phyloP scores from a whole-genome alignment of 805 yeast genomes.

The Yamadazyma takamatsuzukensis region DNA sequence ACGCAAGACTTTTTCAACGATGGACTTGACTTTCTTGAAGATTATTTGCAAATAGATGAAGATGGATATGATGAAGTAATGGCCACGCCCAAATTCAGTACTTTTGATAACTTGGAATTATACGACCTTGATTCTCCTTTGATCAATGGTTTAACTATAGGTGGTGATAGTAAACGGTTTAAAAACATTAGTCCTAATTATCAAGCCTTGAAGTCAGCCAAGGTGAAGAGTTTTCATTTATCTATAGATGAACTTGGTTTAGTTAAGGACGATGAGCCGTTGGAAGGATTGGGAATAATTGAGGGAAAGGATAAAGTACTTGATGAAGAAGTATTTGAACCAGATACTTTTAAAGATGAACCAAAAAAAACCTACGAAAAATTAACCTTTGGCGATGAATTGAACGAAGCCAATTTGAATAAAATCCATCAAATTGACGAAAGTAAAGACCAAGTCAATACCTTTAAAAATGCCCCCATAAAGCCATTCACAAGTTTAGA shows the following conservation, averaged over 20 bases:
- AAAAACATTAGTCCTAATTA: conserved; percentile 9
- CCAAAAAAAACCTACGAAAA: no score
- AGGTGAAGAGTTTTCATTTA: conserved; percentile 11
- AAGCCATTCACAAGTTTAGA: no score
- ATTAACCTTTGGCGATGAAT: conserved; percentile 2
- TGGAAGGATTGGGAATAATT: neutral
- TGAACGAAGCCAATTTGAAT: conserved; percentile 2
- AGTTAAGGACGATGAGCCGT: conserved; percentile 1
- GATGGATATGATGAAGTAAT: conserved; percentile 5
- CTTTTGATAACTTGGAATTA: conserved; percentile 15
- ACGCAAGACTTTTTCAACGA: conserved; percentile 8
- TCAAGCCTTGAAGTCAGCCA: conserved; percentile 2
- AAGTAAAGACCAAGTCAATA: neutral
- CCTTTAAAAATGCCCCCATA: no score
- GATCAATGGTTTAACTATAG: conserved; percentile 32
- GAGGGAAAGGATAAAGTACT: neutral
- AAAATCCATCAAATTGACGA: neutral
- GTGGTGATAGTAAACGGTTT: conserved; percentile 15
- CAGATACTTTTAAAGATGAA: no score
- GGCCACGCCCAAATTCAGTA: conserved; percentile 10
- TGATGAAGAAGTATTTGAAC: no score
- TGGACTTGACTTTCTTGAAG: conserved; percentile 23
- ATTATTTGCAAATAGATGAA: conserved; percentile 24
- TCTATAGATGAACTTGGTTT: conserved; percentile 13
- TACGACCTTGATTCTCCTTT: conserved; percentile 29